Percentiles rank a stretch among this genome's conserved stretches.
These are phyloP conservation scores for Cudoniella acicularis DNA, from an alignment of 495 filamentous ascomycete species.

Conservation along the genomic window DNA sequence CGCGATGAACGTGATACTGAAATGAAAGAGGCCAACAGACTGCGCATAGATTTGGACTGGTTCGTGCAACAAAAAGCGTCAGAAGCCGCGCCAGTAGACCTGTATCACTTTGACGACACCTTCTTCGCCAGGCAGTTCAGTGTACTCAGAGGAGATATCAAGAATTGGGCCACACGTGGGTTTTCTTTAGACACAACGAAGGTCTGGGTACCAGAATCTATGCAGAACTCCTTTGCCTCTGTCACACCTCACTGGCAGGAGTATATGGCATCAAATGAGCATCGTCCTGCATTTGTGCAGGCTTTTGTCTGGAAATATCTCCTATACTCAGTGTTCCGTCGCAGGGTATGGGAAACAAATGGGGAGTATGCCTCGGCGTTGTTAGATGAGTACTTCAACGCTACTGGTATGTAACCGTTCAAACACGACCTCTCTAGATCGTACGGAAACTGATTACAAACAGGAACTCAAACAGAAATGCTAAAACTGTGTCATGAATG, in stretches of 20 bases:
- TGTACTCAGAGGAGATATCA: constrained; percentile 1
- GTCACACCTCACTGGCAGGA: not conserved
- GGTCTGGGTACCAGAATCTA: not conserved
- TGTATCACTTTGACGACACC: not conserved
- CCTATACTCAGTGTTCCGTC: not conserved
- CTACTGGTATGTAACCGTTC: not conserved
- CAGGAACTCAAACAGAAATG: not conserved
- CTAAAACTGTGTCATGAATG: not conserved
- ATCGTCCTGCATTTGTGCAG: not conserved
- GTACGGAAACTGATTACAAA: not conserved
- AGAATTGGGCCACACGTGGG: not conserved
- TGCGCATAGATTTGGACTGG: not conserved
- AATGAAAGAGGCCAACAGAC: not conserved
- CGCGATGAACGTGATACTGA: not conserved
- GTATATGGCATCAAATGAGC: not conserved
- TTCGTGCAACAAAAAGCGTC: not conserved
- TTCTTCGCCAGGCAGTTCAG: constrained; percentile 1
- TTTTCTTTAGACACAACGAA: not conserved
- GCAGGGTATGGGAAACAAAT: not conserved
- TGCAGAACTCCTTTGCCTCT: not conserved
- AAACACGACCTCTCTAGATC: not conserved
- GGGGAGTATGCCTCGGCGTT: not conserved
- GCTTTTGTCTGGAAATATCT: constrained; percentile 3
- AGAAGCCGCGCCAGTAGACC: not conserved
- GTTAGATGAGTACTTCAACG: not conserved